A percentile compares a stretch with the other conserved stretches of the same genome.
Conservation (phyloP, 768 basidiomycete species). For the Lactifluus piperatus region DNA sequence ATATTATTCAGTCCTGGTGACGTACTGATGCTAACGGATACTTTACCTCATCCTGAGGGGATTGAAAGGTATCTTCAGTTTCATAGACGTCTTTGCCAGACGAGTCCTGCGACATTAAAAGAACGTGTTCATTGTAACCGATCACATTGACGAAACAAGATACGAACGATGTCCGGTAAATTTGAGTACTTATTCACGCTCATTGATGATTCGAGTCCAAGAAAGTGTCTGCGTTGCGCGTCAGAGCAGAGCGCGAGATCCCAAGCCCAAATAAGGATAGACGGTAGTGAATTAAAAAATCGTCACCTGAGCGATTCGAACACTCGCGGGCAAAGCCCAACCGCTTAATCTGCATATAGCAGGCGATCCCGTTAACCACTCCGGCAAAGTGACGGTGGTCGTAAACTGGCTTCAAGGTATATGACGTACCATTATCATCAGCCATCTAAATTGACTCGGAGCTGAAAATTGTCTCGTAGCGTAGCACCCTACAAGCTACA, state of each 20-base stretch:
- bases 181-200: constrained; percentile 67
- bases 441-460: background rate
- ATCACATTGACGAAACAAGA: background rate
- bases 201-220: constrained; percentile 2
- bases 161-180: constrained; percentile 81
- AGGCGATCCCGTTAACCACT: constrained; percentile 73
- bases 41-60: constrained; percentile 44
- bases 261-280: background rate
- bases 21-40: constrained; percentile 5
- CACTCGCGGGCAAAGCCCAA: constrained; percentile 29
- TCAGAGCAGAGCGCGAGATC: no score
- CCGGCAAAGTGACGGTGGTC: constrained; percentile 70
- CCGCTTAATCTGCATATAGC: constrained; percentile 28
- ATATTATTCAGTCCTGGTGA: background rate
- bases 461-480: background rate
- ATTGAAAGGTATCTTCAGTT: constrained; percentile 68
- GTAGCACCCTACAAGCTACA: no score
- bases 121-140: background rate
- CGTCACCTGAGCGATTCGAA: constrained; percentile 29
- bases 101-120: constrained; percentile 55
- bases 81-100: constrained; percentile 83
- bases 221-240: background rate
- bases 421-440: background rate
- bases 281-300: constrained; percentile 2
- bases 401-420: background rate